phyloP scores from a whole-genome alignment of 306 rosid genomes.

The Psophocarpus tetragonolobus region DNA sequence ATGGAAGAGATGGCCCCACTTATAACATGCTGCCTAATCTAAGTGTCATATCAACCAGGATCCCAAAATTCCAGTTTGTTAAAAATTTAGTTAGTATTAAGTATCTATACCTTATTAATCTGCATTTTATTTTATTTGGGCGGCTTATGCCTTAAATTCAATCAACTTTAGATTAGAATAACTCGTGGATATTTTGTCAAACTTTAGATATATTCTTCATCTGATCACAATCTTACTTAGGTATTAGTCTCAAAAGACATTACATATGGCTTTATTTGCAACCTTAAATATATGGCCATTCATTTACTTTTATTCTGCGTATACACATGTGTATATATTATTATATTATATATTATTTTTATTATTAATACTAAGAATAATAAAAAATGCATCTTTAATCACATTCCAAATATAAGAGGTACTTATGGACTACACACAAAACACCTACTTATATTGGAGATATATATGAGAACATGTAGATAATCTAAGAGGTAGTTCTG shows the following conservation, averaged over 20 bases:
- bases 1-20: slow-evolving; percentile 7
- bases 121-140: slow-evolving; percentile 25
- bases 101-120: slow-evolving; percentile 15
- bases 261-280: neutral
- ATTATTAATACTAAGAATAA: too few relatives aligned
- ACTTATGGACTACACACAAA: too few relatives aligned
- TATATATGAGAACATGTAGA: too few relatives aligned
- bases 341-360: neutral
- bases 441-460: too few relatives aligned
- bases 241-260: neutral
- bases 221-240: slow-evolving; percentile 28
- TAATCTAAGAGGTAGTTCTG: too few relatives aligned
- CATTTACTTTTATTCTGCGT: neutral
- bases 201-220: neutral
- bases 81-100: neutral
- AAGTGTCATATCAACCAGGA: slow-evolving; percentile 18
- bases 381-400: too few relatives aligned
- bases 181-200: neutral
- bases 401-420: too few relatives aligned
- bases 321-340: neutral
- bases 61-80: slow-evolving; percentile 10
- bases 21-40: neutral
- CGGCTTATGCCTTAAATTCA: slow-evolving; percentile 34
- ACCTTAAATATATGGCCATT: neutral
- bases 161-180: slow-evolving; percentile 29